phyloP scores from a whole-genome alignment of 2,329 filamentous ascomycete species.

The Calonectria hongkongensis region DNA sequence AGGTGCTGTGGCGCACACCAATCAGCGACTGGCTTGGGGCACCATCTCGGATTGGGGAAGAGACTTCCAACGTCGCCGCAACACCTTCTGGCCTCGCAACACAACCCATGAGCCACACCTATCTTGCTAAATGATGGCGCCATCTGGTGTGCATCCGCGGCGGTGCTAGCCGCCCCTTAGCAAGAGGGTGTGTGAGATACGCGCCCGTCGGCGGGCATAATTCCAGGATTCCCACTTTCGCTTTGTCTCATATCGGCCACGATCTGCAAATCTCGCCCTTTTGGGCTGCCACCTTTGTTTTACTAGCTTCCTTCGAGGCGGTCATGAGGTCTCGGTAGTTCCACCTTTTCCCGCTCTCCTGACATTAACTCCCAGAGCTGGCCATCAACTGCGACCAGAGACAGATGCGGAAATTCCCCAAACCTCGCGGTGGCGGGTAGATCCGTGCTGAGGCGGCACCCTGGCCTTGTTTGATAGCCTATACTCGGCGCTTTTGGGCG shows the following conservation, averaged over 20 bases:
- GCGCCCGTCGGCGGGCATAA: slow-evolving; percentile 24
- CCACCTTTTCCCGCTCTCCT: slow-evolving; percentile 40
- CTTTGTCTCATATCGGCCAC: slow-evolving; percentile 33
- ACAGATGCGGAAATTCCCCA: slow-evolving; percentile 33
- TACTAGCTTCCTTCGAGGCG: slow-evolving; percentile 40
- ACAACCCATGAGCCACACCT: slow-evolving; percentile 38
- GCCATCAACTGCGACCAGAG: slow-evolving; percentile 42
- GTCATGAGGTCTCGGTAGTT: slow-evolving; percentile 54
- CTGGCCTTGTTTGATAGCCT: slow-evolving; percentile 34
- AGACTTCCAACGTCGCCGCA: slow-evolving; percentile 35
- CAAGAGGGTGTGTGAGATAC: slow-evolving; percentile 37
- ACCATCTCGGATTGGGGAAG: slow-evolving; percentile 46
- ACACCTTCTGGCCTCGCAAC: slow-evolving; percentile 37
- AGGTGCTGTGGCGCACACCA: slow-evolving; percentile 63
- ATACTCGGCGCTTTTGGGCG: slow-evolving; percentile 28
- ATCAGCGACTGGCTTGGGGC: slow-evolving; percentile 53
- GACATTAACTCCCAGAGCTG: slow-evolving; percentile 25
- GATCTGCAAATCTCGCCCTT: slow-evolving; percentile 39
- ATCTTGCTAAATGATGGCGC: slow-evolving; percentile 47
- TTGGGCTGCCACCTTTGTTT: slow-evolving; percentile 31
- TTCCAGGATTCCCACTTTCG: slow-evolving; percentile 28
- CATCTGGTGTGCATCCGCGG: slow-evolving; percentile 50
- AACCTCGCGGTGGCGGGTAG: slow-evolving; percentile 54
- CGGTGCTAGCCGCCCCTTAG: slow-evolving; percentile 32
- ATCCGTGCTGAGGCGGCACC: slow-evolving; percentile 50